Base-by-base conservation (phyloP, 257 asterid genomes). In the Coffea canephora region DNA sequence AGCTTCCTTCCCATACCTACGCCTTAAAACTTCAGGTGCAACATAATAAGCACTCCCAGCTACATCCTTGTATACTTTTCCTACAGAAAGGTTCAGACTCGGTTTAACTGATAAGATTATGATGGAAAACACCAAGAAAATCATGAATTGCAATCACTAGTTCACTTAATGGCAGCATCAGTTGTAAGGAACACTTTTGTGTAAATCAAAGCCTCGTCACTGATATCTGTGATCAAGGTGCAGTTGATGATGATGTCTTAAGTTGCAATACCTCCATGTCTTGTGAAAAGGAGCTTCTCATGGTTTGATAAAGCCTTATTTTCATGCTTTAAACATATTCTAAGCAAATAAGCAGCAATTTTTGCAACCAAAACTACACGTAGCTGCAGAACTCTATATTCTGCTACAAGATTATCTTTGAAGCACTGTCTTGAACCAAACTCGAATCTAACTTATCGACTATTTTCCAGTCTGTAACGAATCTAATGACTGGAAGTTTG, bases 41-140 rank as follows among this genome's bases (percentile, higher is more conserved):
- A 93, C 97, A 69, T 93, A 93, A 72, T 90, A 93, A 59, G 98
- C 97, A 82, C 98, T 93, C 25, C 98, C 98, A 23, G 92, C 98
- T 49, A 92, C 75, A 73, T 92, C 98, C 85, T 90, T 89, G 83
- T 90, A 88, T 69, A 82, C 57, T 86, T 90, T 93, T 69, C 96
- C 98, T 93, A 91, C 86, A 82, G 36, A 25, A 7, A 59, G 10
- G 59, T 36, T 74, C 57, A 7, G 43, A 5, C 11, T 21, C 7
- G 1, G 36, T 54, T 23, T 12, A 21, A 68, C 19, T 6, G n/a
- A 34, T 66, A 41, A 18, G 39, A 49, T n/a, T 67, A 34, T 46
- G 45, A 27, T 64, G 49, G 23, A 18, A 66, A 46, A 49, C 67
- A 67, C 73, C 10, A 27, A 15, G 74, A 41, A 73, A 77, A 68